Evolutionary conservation across 495 filamentous ascomycete species (phyloP), one percentile per base, ranked within the genome.

Genomic region (Collariella sp.): DNA sequence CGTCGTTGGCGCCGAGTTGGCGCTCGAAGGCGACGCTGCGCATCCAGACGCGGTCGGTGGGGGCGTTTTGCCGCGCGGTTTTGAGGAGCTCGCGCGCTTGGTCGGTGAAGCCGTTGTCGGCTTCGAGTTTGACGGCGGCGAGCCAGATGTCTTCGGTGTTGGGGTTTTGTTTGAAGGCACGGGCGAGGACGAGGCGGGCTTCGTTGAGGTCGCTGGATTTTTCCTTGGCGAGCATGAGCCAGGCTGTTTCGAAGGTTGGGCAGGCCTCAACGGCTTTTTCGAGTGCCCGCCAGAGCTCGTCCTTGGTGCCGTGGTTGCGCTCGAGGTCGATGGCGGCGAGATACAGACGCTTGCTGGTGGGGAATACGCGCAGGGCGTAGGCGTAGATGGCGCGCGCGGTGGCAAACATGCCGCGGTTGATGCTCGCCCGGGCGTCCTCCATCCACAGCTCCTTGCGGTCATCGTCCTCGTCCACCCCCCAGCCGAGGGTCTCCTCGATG

Each of bases 71-170:
- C 39, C 93, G 81, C 31, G 93, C 93, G 0, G 83, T 86, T 19
- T 79, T 77, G 19, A 99, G 80, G 11, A 97, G 78, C 29, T 84
- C 78, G 42, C 91, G 75, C 1, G 94, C 93, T 57, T 90, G 82
- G 24, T 87, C 86, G 33, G 82, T 84, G 56, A 91, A 79, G 15
- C 81, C 72, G 51, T 88, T 89, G 58, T 95, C 89, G 2, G 91
- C 88, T 64, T 99, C 93, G 15, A 97, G 79, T 65, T 96, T 94
- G 60, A 97, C 91, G 35, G 93, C 91, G 2, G 89, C 86, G 38
- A 95, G 81, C 85, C 89, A 97, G 59, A 99, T 95, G 70, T 96
- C 88, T 67, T 99, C 93, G 70, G 94, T 95, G 67, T 89, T 87
- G 0, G 89, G 86, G 53, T 95, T 93, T 64, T 95, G 88, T 48